phyloP scores from a whole-genome alignment of 1,284 basidiomycete genomes.

The Leccinum griseonigrum region DNA sequence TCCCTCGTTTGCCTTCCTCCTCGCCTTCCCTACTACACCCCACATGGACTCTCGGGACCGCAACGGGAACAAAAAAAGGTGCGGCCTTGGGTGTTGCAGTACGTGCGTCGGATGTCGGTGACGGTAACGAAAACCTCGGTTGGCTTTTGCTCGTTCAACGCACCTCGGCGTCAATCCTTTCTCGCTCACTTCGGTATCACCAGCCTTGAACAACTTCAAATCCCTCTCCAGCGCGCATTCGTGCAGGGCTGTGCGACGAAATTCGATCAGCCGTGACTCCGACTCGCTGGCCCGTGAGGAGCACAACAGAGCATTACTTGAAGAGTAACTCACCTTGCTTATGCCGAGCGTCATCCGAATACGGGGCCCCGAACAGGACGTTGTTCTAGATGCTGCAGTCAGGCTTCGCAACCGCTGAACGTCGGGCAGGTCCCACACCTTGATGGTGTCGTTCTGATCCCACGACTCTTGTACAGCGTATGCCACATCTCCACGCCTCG shows the following conservation, averaged over 20 bases:
- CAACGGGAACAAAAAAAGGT: too few relatives aligned
- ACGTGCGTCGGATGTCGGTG: too few relatives aligned
- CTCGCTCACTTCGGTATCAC: slow-evolving; percentile 1
- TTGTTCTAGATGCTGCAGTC: background rate
- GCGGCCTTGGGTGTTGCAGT: too few relatives aligned
- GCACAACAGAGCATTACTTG: background rate
- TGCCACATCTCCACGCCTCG: background rate
- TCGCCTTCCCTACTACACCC: too few relatives aligned
- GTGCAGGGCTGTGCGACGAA: background rate
- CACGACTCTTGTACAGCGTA: background rate
- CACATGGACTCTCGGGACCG: too few relatives aligned
- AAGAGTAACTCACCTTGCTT: background rate
- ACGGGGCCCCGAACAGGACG: background rate
- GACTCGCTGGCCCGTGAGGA: background rate
- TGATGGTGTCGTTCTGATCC: background rate
- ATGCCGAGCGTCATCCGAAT: background rate
- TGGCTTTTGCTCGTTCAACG: too few relatives aligned
- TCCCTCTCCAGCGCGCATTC: background rate
- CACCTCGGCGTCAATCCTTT: background rate
- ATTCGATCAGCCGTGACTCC: background rate
- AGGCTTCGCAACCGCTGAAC: background rate
- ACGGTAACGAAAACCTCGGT: too few relatives aligned
- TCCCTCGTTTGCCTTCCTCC: too few relatives aligned
- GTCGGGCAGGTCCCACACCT: background rate
- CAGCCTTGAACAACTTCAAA: background rate